Base-by-base conservation (phyloP, 1,284 basidiomycete genomes). In the Ceratobasidium sp. region DNA sequence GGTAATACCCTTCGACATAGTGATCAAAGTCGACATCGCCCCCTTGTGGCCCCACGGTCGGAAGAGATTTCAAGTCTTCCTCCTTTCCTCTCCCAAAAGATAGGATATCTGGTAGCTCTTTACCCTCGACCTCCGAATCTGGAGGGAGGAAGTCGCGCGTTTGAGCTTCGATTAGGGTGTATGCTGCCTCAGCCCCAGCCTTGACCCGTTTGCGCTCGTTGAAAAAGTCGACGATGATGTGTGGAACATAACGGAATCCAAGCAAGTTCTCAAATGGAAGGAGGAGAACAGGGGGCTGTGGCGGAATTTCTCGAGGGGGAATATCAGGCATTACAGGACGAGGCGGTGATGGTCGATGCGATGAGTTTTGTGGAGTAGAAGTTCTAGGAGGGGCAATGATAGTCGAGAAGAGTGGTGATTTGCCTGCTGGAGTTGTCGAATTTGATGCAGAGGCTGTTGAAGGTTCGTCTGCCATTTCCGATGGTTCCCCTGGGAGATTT, bases 201-300 rank as follows among this genome's bases (percentile, higher is more conserved):
- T 83, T 86, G 7, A 94, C 94, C 77, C 91, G 89, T 69, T 89
- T 82, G n/a, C 95, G 89, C 79, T 93, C 90, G 79, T 95, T 96
- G 85, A 98, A 98, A 82, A 95, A 97, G 77, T 91, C 91, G 86
- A 89, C 91, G 71, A 98, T 88, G 91, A 98, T 96, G 76, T 88
- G 82, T 4, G 96, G 96, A 74, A 98, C 91, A 79, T 95, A 93
- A 47, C 85, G 86, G 81, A 98, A 89, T 16, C 97, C 96, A 72
- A 98, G 87, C 77, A 92, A 86, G 79, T 97, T 92, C 69, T 87
- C 86, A 82, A 94, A 98, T n/a, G 93, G 88, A 41, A 98, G 89
- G 72, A 98, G 87, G 63, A 96, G 87, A 72, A 98, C 83, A 1
- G 96, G 92, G 0, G 96, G 92, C 64, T 92, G 89, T 0, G 87